Conservation (phyloP, 2,329 filamentous ascomycete species). For the Neopestalotiopsis rosae region DNA sequence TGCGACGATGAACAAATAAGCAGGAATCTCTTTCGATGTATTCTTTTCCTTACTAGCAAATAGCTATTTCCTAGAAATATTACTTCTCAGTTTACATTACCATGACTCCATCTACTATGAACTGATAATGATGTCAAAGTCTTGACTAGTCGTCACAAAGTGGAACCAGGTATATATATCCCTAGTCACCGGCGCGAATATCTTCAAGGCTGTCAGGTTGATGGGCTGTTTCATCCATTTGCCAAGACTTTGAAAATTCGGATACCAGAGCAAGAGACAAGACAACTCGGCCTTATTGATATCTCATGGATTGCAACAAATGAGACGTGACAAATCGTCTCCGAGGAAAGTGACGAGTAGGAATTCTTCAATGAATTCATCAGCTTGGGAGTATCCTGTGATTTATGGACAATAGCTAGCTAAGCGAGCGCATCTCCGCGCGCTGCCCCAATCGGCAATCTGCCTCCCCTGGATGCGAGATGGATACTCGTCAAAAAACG, state of each 20-base stretch:
- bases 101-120: no score
- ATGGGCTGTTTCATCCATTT: not conserved
- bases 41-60: no score
- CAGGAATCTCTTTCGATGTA: no score
- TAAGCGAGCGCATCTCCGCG: not conserved
- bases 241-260: not conserved
- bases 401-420: not conserved
- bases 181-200: not conserved
- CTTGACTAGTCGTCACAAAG: not conserved
- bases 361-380: not conserved
- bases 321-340: not conserved
- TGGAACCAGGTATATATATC: not conserved
- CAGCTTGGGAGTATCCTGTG: not conserved
- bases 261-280: not conserved
- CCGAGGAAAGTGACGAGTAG: not conserved
- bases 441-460: not conserved
- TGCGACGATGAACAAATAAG: no score
- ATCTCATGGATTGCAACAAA: not conserved
- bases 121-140: not conserved
- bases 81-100: no score
- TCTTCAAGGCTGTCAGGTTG: not conserved
- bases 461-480: not conserved
- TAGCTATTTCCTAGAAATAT: no score
- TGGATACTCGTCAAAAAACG: not conserved
- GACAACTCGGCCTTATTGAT: not conserved